phyloP scores from a whole-genome alignment of 345 rosid species.

The Melastoma malabathricum region DNA sequence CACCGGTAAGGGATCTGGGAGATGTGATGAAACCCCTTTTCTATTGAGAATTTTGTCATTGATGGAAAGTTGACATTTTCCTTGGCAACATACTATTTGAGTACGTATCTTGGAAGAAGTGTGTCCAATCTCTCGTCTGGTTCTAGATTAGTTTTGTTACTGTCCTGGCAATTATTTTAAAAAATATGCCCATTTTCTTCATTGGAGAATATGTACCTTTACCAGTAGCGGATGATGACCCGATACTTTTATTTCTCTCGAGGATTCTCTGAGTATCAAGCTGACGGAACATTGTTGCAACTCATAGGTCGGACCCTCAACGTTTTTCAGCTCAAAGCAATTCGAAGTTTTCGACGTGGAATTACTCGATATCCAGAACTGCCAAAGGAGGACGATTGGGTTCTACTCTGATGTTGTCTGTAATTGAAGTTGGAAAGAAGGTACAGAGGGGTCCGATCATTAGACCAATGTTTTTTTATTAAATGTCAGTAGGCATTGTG shows the following conservation, averaged over 20 bases:
- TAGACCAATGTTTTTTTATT: too few relatives aligned
- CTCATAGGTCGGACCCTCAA: constrained; percentile 83
- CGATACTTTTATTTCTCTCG: background rate
- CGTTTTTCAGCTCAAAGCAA: constrained; percentile 92
- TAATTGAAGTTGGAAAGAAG: constrained; percentile 20
- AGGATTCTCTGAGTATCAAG: background rate
- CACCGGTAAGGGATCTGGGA: constrained; percentile 68
- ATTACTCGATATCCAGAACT: constrained; percentile 54
- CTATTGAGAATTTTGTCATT: background rate
- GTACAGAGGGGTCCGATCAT: too few relatives aligned
- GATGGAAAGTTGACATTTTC: background rate
- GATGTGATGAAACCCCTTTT: too few relatives aligned
- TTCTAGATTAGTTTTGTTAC: too few relatives aligned
- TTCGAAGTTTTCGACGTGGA: constrained; percentile 92
- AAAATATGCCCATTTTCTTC: too few relatives aligned
- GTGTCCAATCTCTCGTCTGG: too few relatives aligned
- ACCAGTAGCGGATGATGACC: background rate
- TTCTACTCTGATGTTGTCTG: constrained; percentile 94
- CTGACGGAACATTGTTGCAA: background rate
- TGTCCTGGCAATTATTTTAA: too few relatives aligned
- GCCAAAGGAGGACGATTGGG: constrained; percentile 77
- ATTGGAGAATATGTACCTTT: background rate
- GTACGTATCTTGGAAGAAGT: too few relatives aligned
- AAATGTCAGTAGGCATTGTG: too few relatives aligned
- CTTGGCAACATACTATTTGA: background rate